These are phyloP conservation scores for Talaromyces sp. DNA, from an alignment of 2,329 filamentous ascomycete genomes.

Conservation along the genomic window DNA sequence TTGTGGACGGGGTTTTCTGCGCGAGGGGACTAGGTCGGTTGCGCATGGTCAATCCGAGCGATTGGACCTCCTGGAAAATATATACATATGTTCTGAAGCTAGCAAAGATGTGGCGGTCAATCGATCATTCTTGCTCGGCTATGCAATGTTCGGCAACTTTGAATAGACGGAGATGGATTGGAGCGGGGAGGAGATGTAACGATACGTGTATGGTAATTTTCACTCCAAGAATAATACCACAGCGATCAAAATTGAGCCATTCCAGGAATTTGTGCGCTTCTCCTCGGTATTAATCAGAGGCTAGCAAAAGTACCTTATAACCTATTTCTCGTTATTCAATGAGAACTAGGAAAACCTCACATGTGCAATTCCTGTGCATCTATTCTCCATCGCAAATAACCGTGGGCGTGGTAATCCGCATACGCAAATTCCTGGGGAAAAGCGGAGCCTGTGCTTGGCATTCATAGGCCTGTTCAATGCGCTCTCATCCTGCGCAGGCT, in stretches of 20 bases:
- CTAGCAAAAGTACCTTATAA: too few relatives aligned
- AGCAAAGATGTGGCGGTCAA: not conserved
- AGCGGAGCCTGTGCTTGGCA: not conserved
- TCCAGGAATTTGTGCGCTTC: too few relatives aligned
- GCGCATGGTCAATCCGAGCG: not conserved
- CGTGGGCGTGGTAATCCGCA: not conserved
- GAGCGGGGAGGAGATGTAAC: not conserved
- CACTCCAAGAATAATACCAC: too few relatives aligned
- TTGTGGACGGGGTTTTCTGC: not conserved
- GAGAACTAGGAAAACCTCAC: not conserved
- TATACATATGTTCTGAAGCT: not conserved
- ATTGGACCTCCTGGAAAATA: not conserved
- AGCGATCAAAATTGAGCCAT: too few relatives aligned
- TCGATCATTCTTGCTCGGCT: not conserved
- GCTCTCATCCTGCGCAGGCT: not conserved
- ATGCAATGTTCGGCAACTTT: not conserved
- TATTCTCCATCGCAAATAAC: not conserved
- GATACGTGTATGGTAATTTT: too few relatives aligned
- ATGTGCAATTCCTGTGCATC: not conserved
- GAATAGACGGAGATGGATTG: not conserved
- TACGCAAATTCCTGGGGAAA: not conserved
- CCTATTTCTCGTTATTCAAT: not conserved
- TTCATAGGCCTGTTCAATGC: not conserved
- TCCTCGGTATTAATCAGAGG: too few relatives aligned
- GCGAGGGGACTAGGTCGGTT: not conserved